Base-by-base conservation (phyloP, 148 eudicot species). In the Chenopodium suecicum region DNA sequence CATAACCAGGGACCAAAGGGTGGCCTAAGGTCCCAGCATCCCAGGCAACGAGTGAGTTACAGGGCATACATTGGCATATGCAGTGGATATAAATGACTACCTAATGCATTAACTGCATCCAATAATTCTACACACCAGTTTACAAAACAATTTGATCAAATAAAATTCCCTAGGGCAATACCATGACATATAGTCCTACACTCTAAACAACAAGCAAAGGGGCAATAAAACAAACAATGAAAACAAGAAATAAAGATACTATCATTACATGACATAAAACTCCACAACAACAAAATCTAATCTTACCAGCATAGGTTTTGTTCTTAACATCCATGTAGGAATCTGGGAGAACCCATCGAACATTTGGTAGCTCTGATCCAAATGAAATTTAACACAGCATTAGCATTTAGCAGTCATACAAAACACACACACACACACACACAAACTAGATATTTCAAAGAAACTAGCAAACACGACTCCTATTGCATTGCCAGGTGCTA, bases 341-440 rank as follows among this genome's bases (percentile, higher is more conserved):
- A 83, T 92, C 97, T 62, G 97, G 97, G 66, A 92, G 94, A 87
- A 92, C 97, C 94, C 94, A 92, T 14, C 88, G 88, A 62, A 92
- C 97, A 29, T 81, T 75, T 4, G 83, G 82, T 72, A 88, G 56
- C 23, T 91, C 97, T 92, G 87, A 44, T 46, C 16, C 54, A 73
- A 56, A 60, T 56, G 19, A 17, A 73, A 10, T 77, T 23, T 14
- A 5, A 58, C 0, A 58, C 23, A 67, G 19, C 7, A 23, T 72
- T 73, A 72, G 63, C 29, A 72, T 72, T 14, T 72, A 41, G 48
- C 23, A 70, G 20, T 41, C 48, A 16, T 6, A 19, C 22, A 69
- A 34, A 64, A 37, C 44, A 41, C 44, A 41, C 44, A 37, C 41
- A 37, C 41, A 5, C 41, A 37, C 41, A 37, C 7, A 41, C 44